Conservation (phyloP, 805 yeast genomes). For the Myxozyma geophila region DNA sequence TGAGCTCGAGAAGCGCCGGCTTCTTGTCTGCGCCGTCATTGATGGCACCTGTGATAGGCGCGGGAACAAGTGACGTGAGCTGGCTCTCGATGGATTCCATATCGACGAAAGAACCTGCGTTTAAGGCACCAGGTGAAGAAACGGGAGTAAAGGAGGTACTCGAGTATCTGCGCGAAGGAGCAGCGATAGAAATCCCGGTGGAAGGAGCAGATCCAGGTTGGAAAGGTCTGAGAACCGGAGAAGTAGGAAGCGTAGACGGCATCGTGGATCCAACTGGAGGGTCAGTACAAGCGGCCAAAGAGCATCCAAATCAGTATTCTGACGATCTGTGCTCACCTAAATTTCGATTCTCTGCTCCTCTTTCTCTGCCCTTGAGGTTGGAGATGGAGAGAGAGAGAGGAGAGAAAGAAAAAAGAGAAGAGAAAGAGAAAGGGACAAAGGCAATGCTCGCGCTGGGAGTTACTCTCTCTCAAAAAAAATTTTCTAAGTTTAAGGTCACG, state of each 20-base stretch:
- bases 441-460: constrained; percentile 6
- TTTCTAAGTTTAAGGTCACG: constrained; percentile 10
- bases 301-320: neutral
- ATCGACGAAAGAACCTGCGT: constrained; percentile 11
- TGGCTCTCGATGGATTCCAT: constrained; percentile 15
- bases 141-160: constrained; percentile 18
- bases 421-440: neutral
- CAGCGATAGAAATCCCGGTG: constrained; percentile 20
- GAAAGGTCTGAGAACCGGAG: constrained; percentile 26
- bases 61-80: constrained; percentile 6
- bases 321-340: neutral
- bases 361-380: constrained; percentile 14
- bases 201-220: constrained; percentile 21
- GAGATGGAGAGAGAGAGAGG: constrained; percentile 18
- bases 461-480: constrained; percentile 7
- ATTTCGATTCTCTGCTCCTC: constrained; percentile 12
- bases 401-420: constrained; percentile 11
- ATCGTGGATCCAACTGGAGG: constrained; percentile 17
- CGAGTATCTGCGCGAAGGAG: constrained; percentile 29
- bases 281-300: neutral
- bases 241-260: constrained; percentile 29
- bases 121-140: constrained; percentile 21
- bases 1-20: constrained; percentile 38
- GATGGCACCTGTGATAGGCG: constrained; percentile 36
- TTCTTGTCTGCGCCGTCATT: constrained; percentile 19